Base-by-base conservation (phyloP, 345 rosid genomes). In the Cardamine occulta region DNA sequence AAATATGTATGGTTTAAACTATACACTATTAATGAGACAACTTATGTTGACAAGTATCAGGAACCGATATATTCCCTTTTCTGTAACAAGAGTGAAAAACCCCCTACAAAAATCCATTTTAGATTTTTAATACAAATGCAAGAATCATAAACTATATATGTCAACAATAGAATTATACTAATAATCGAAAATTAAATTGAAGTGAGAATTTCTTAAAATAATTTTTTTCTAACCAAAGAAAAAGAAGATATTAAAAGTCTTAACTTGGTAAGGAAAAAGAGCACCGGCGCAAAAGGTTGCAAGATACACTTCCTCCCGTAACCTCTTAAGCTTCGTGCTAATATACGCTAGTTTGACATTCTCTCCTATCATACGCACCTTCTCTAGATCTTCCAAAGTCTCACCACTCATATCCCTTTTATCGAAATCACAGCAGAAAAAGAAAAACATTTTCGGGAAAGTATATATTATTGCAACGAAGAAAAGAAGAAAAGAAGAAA, bases 341-440 rank as follows among this genome's bases (percentile, higher is more conserved):
- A 73, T 73, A 81, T 86, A 81, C 88, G 80, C 91, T 79, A 19
- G 62, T 69, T 66, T 65, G 71, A 79, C 86, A 80, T 79, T 76
- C 68, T 69, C 42, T 39, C 19, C 24, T 74, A 73, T 52, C 48
- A 70, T 62, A 80, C 70, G 57, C 70, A 40, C 74, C 63, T 34
- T 58, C 62, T 35, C 49, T 42, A 49, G 21, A 64, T 72, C 63
- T 73, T 70, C 80, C 73, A 48, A 57, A 72, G 55, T 59, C 42
- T 63, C 55, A 66, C 66, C 66, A 48, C 42, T 48, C 61, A 40
- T 69, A 35, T 44, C 73, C 62, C 63, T 63, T 74, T 68, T 55
- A 17, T 55, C 59, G 23, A 56, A 77, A 26, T 48, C 59, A 56
- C 63, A 11, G 59, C 51, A 63, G 29, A 49, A 70, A 69, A 51